Conservation (phyloP, 129 eudicot species). For the Glebionis coronaria region DNA sequence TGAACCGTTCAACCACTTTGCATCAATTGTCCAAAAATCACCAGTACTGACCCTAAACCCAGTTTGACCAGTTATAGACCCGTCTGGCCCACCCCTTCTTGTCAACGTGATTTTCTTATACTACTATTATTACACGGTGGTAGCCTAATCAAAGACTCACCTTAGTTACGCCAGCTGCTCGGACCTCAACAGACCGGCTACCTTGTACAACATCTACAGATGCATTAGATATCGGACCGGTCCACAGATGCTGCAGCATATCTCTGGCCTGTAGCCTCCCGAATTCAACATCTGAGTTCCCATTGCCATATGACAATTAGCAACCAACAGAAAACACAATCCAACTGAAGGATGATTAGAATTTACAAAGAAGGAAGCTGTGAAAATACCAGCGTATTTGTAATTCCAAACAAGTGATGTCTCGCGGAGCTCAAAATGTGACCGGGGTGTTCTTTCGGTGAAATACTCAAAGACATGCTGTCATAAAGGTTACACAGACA, state of each 20-base stretch:
- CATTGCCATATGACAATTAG: slow-evolving; percentile 18
- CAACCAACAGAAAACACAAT: slow-evolving; percentile 6
- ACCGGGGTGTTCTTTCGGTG: slow-evolving; percentile 93
- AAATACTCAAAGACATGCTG: slow-evolving; percentile 98
- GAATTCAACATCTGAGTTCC: slow-evolving; percentile 69
- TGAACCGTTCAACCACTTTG: no score
- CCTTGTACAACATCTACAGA: slow-evolving; percentile 98
- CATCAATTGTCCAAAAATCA: no score
- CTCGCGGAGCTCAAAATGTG: slow-evolving; percentile 81
- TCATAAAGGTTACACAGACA: slow-evolving; percentile 12
- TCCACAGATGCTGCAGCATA: slow-evolving; percentile 98
- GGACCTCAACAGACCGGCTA: slow-evolving; percentile 87
- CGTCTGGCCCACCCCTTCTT: neutral
- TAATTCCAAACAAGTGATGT: slow-evolving; percentile 96
- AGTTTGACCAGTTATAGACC: slow-evolving; percentile 6
- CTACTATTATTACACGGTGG: neutral
- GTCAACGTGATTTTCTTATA: neutral
- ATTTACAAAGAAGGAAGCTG: slow-evolving; percentile 5
- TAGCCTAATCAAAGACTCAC: slow-evolving; percentile 35
- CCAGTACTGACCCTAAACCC: neutral
- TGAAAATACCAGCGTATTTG: slow-evolving; percentile 78
- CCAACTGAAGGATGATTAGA: slow-evolving; percentile 11
- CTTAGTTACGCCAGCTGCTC: slow-evolving; percentile 98
- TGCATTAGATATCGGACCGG: slow-evolving; percentile 94
- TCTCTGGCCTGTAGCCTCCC: slow-evolving; percentile 97